Conservation (phyloP, 2,329 filamentous ascomycete species). For the Apiospora rasikravindrae region DNA sequence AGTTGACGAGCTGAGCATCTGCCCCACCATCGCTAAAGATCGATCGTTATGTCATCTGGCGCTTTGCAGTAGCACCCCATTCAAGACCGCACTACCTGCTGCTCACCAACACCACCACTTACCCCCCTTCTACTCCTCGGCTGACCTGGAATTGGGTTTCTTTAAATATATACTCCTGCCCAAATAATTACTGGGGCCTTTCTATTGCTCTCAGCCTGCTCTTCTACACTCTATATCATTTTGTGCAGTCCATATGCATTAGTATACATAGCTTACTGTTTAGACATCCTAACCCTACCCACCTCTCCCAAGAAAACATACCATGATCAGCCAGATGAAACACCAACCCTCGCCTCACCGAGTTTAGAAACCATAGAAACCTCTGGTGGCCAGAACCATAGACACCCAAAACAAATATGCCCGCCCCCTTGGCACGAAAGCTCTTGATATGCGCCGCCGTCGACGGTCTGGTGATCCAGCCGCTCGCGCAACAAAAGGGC, state of each 20-base stretch:
- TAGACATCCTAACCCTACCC: neutral
- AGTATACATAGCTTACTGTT: neutral
- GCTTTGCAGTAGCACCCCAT: neutral
- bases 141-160: neutral
- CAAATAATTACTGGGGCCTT: neutral
- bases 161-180: neutral
- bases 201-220: neutral
- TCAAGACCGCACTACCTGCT: neutral
- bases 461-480: slow-evolving; percentile 83
- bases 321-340: neutral
- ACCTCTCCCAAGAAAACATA: neutral
- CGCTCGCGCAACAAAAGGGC: slow-evolving; percentile 66
- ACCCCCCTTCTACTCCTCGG: neutral
- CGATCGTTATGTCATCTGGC: slow-evolving; percentile 11
- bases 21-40: slow-evolving; percentile 15
- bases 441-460: slow-evolving; percentile 79
- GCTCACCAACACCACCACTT: neutral
- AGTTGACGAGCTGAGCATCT: slow-evolving; percentile 9
- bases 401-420: slow-evolving; percentile 16
- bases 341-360: neutral
- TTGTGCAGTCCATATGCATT: neutral
- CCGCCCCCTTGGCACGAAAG: slow-evolving; percentile 69
- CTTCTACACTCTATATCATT: neutral
- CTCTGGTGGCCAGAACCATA: neutral
- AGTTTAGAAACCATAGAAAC: neutral